Evolutionary conservation across 2,329 filamentous ascomycete species (phyloP), one percentile per base, ranked within the genome.

Genomic region (Dactylellina sp.): DNA sequence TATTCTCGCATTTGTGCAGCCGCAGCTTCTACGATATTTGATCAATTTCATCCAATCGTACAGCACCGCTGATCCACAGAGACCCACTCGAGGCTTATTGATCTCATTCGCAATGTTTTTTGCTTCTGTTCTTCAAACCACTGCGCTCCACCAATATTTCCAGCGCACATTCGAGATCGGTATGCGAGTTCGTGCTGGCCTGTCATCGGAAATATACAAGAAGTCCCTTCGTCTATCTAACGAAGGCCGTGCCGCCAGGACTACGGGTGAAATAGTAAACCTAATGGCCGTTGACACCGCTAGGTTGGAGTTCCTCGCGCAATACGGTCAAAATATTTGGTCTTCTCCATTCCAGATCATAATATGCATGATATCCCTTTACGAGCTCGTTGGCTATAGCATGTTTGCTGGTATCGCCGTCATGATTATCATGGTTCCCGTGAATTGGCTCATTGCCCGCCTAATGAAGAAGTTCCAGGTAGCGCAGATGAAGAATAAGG

Each of bases 241-340:
- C 78, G 95, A 99, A 82, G 95, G 95, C 7, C 88, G 94, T 61
- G 87, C 93, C 1, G 83, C 89, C 47, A 97, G 98, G 83, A 91
- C 92, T 0, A 99, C 95, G 0, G 95, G 95, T 66, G 96, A 99
- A 79, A 98, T 99, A 79, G 95, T 99, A 80, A 99, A 99, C 80
- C 95, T 97, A 82, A 99, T 99, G 94, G 95, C 96, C 49, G 94
- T 99, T 7, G 95, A 99, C 80, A 94, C 94, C 12, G 95, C 99
- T 82, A 90, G 96, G 76, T 86, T 99, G 91, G 97, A 79, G 74
- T 77, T 78, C 82, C 84, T 99, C 66, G 92, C 94, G 1, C 96
- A 99, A 79, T 99, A 95, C 80, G 93, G 92, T 16, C 93, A 96
- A 80, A 94, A 98, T 81, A 84, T 96, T 9, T 97, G 95, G 93